Percentiles rank a stretch among this genome's conserved stretches.
phyloP scores from a whole-genome alignment of 305 asterid species.

The Fraxinus latifolia region DNA sequence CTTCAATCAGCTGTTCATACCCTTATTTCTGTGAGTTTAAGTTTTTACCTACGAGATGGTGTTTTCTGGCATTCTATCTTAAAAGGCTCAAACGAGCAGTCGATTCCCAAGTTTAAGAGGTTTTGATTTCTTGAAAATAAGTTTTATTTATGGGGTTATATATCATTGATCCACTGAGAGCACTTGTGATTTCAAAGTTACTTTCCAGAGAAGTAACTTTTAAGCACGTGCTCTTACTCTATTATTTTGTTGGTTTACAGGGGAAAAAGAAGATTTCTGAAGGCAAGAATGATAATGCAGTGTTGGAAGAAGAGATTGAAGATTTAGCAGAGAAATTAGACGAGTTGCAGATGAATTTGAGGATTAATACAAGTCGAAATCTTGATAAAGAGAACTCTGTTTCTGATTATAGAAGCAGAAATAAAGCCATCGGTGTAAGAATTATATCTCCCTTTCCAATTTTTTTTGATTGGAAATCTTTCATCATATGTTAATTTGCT shows the following conservation, averaged over 20 bases:
- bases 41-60: background rate
- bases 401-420: slow-evolving; percentile 18
- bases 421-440: slow-evolving; percentile 44
- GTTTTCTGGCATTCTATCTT: background rate
- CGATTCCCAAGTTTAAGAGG: background rate
- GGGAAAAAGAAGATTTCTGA: slow-evolving; percentile 37
- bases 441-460: background rate
- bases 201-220: background rate
- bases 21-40: slow-evolving; percentile 52
- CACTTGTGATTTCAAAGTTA: background rate
- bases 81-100: background rate
- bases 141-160: background rate
- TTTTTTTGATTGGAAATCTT: background rate
- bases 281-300: slow-evolving; percentile 37
- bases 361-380: slow-evolving; percentile 17
- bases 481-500: background rate
- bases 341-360: slow-evolving; percentile 30
- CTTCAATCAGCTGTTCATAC: slow-evolving; percentile 58
- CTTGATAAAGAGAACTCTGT: slow-evolving; percentile 25
- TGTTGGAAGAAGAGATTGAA: slow-evolving; percentile 40
- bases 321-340: slow-evolving; percentile 31
- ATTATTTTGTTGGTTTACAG: slow-evolving; percentile 19
- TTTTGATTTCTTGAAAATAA: background rate
- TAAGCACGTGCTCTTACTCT: background rate
- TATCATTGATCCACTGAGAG: background rate